These are phyloP conservation scores for Suillus bovinus DNA, from an alignment of 768 basidiomycete species.

Conservation along the genomic window DNA sequence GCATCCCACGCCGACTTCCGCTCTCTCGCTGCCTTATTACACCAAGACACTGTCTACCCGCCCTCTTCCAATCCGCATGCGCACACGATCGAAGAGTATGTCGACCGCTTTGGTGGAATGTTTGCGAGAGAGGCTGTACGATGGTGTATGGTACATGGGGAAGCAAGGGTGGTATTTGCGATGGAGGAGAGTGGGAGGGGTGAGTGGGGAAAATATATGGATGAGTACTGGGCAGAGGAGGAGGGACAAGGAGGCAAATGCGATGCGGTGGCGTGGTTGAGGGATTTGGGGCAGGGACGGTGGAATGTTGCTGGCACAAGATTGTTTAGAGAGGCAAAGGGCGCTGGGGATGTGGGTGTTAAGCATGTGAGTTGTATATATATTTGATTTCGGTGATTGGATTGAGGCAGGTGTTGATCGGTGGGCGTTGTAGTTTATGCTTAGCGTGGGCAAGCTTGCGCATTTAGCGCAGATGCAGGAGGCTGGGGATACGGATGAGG, in stretches of 20 bases:
- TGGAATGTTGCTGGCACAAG: slow-evolving; percentile 65
- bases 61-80: slow-evolving; percentile 66
- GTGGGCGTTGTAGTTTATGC: slow-evolving; percentile 62
- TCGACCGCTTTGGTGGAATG: slow-evolving; percentile 74
- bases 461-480: slow-evolving; percentile 67
- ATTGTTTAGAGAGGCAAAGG: slow-evolving; percentile 60
- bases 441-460: slow-evolving; percentile 87
- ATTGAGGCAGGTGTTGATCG: slow-evolving; percentile 6
- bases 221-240: slow-evolving; percentile 59
- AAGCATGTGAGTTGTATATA: slow-evolving; percentile 80
- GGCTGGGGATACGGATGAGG: slow-evolving; percentile 44
- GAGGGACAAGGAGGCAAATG: slow-evolving; percentile 45
- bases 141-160: slow-evolving; percentile 92
- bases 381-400: slow-evolving; percentile 1
- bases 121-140: slow-evolving; percentile 90
- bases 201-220: slow-evolving; percentile 60
- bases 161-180: slow-evolving; percentile 78
- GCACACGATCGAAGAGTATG: slow-evolving; percentile 64
- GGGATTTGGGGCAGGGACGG: slow-evolving; percentile 72
- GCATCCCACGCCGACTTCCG: slow-evolving; percentile 86
- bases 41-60: slow-evolving; percentile 62
- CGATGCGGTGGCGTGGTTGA: slow-evolving; percentile 79
- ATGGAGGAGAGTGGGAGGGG: slow-evolving; percentile 48
- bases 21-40: slow-evolving; percentile 82
- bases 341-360: slow-evolving; percentile 57